Conservation (phyloP, 2,329 filamentous ascomycete species). For the Chaetomiaceae sp. region DNA sequence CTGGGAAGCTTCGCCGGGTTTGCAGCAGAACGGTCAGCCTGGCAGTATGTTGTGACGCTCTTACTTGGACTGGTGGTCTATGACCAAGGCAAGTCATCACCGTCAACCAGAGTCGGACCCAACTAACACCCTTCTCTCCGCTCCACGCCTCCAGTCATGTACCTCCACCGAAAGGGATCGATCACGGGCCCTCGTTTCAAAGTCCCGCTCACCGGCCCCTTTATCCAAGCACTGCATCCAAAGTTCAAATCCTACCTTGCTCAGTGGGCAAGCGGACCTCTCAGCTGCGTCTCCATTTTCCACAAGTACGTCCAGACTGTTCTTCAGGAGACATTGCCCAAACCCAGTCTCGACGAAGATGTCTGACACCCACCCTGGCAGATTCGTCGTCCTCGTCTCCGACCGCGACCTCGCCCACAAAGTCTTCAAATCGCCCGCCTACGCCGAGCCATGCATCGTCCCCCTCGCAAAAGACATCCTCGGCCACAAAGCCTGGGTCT, state of each 20-base stretch:
- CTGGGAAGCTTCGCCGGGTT: neutral
- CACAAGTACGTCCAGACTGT: slow-evolving; percentile 62
- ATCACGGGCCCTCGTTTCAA: slow-evolving; percentile 62
- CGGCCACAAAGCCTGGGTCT: slow-evolving; percentile 97
- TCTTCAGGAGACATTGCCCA: too few species aligned
- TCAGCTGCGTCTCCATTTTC: slow-evolving; percentile 80
- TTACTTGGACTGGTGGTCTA: slow-evolving; percentile 34
- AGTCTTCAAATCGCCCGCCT: slow-evolving; percentile 91
- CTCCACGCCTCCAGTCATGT: slow-evolving; percentile 43
- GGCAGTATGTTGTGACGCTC: slow-evolving; percentile 32
- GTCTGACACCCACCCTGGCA: slow-evolving; percentile 32
- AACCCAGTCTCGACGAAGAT: neutral
- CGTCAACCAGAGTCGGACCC: neutral
- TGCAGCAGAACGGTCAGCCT: slow-evolving; percentile 15
- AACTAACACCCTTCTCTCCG: neutral
- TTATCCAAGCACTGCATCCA: slow-evolving; percentile 68
- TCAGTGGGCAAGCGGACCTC: slow-evolving; percentile 72
- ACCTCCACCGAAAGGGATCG: slow-evolving; percentile 56
- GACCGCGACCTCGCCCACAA: slow-evolving; percentile 93
- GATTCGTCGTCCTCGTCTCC: slow-evolving; percentile 95
- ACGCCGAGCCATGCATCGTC: slow-evolving; percentile 93
- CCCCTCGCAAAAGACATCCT: slow-evolving; percentile 48
- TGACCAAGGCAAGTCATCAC: slow-evolving; percentile 35
- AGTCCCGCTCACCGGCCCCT: slow-evolving; percentile 68
- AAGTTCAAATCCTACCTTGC: slow-evolving; percentile 67